Base-by-base conservation (phyloP, 169 alveolate genomes). In the Eimeria nieschulzi region DNA sequence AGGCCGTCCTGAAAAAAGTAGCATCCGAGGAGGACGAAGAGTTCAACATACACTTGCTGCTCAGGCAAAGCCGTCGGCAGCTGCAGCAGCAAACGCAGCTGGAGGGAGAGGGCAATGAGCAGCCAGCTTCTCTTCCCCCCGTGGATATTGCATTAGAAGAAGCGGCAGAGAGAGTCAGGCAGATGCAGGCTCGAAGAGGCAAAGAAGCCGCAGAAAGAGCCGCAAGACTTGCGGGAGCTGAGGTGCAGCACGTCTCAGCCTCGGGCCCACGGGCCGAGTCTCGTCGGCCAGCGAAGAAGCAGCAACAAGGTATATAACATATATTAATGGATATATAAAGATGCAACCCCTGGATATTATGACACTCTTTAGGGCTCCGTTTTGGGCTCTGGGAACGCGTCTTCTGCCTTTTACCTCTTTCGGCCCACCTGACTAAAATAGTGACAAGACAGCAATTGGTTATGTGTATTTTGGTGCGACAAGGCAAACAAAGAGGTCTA, bases 81-180 rank as follows among this genome's bases (percentile, higher is more conserved):
- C 53, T 1, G 0, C 78, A 68, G 78, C 78, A 68, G 78, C 78
- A 68, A 7, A 6, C n/a, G 78, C 78, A 68, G 46, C 78, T 19
- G 15, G 9, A 68, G 68, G 23, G n/a, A n/a, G 23, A 59, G 68
- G 23, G 9, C 23, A 7, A 9, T 7, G 68, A 59, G 68, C 15
- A 59, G 68, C 15, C 15, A n/a, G 68, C 68, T 15, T 59, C 68
- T 15, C n/a, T 59, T 59, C 68, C 68, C n/a, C 68, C 68, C 68
- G 68, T 59, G 17, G 17, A 59, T 15, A 15, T 59, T 15, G 68
- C 68, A 15, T 59, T 59, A 59, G 23, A 59, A n/a, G 68, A 59
- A 59, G 68, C 68, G n/a, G 68, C 17, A 21, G 78, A 21, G 26
- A 25, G 78, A 68, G 26, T 68, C 78, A 68, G 78, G 46, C 78